Evolutionary conservation across 1,284 basidiomycete genomes (phyloP).

Genomic region (Taiwanofungus camphoratus): DNA sequence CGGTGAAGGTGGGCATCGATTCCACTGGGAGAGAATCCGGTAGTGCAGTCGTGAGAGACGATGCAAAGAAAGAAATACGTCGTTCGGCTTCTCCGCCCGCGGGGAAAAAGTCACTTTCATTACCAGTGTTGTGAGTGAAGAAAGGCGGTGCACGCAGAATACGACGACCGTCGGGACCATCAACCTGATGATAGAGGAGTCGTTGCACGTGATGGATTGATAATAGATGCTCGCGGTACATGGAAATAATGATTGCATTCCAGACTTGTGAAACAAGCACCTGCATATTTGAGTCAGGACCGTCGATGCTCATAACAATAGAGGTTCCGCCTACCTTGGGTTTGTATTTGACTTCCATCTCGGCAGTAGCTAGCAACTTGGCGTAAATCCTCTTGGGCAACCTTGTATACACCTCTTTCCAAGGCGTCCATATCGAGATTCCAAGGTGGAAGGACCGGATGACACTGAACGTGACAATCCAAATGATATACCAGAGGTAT

Average conservation of each 20-base stretch:
- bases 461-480: conserved; percentile 93
- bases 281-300: no score
- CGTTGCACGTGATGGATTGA: conserved; percentile 95
- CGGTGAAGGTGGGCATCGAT: conserved; percentile 96
- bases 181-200: conserved; percentile 91
- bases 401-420: conserved; percentile 93
- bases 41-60: conserved; percentile 88
- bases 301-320: not conserved
- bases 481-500: conserved; percentile 96
- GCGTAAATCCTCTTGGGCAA: conserved; percentile 95
- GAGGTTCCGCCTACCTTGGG: conserved; percentile 59
- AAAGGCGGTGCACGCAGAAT: conserved; percentile 91
- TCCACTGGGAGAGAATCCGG: conserved; percentile 93
- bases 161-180: conserved; percentile 79
- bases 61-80: conserved; percentile 95
- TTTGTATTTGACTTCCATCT: conserved; percentile 98
- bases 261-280: conserved; percentile 96
- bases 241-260: conserved; percentile 97
- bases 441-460: conserved; percentile 85
- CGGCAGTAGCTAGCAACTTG: conserved; percentile 86
- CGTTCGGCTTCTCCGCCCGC: conserved; percentile 91
- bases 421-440: conserved; percentile 95
- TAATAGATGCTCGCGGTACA: conserved; percentile 95
- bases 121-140: conserved; percentile 86
- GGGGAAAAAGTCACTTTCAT: conserved; percentile 87